Base-by-base conservation (phyloP, 148 eudicot species). In the Cornus controversa region DNA sequence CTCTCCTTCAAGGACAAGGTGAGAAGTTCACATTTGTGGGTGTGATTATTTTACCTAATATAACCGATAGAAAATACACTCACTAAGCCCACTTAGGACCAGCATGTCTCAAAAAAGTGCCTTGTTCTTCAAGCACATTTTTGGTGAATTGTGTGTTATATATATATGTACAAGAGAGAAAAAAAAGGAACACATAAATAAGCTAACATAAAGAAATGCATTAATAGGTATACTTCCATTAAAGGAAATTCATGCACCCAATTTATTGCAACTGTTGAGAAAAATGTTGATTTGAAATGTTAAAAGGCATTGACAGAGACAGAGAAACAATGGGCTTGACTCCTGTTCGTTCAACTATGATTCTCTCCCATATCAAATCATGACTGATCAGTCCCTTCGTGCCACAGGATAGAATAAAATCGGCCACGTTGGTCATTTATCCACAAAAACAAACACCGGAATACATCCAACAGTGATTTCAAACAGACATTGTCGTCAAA, bases 401-500 rank as follows among this genome's bases (percentile, higher is more conserved):
- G 53, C 45, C 71, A 76, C 71, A 29, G 27, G 27, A 67, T 23
- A 76, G 54, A 67, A 76, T 29, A 67, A 11, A 47, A 66, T 27
- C 64, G 45, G 66, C 79, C 66, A 54, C 5, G 6, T 62, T 66
- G 31, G 69, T 67, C 69, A 70, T 70, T 77, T 63, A 62, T 18
- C 73, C 66, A 28, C 24, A 24, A 76, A 29, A 31, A 42, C 45
- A 27, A 71, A 24, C 36, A 25, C 29, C 36, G 65, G 71, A 47
- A 24, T 26, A 71, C 14, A 66, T 64, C 69, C 24, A 72, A 72
- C 76, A 69, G 75, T 72, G 57, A 37, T 72, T 80, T 80, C 72
- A 71, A 75, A 76, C 80, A 70, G 71, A 80, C 73, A 67, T 20
- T n/a, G n/a, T n/a, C n/a, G 47, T 78, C 73, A 82, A 82, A 75